Conservation (phyloP, 2,329 filamentous ascomycete species). For the Polytolypa hystricis region DNA sequence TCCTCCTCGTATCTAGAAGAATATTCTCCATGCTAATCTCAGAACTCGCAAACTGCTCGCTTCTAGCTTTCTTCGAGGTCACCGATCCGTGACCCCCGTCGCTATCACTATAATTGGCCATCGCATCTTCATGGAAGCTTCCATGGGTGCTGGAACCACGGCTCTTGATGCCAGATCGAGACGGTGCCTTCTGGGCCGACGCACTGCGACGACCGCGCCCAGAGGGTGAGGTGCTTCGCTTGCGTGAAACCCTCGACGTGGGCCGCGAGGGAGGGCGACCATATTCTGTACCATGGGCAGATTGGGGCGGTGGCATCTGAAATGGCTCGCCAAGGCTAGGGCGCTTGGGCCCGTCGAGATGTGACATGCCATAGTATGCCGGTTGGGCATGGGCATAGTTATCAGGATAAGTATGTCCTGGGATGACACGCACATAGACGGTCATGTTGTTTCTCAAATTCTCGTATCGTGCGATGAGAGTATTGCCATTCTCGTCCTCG, state of each 20-base stretch:
- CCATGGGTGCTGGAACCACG: conserved; percentile 50
- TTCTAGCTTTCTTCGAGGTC: conserved; percentile 61
- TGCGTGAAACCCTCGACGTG: conserved; percentile 57
- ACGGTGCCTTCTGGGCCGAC: conserved; percentile 63
- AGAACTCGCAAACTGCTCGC: conserved; percentile 79
- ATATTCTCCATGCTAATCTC: conserved; percentile 98
- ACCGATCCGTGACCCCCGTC: conserved; percentile 69
- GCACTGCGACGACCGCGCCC: conserved; percentile 63
- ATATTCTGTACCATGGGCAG: conserved; percentile 42
- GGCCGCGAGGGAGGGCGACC: conserved; percentile 56
- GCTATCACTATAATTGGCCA: conserved; percentile 74
- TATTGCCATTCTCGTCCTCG: conserved; percentile 79
- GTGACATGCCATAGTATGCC: conserved; percentile 35
- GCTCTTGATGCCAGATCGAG: conserved; percentile 57
- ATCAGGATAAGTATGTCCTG: conserved; percentile 42
- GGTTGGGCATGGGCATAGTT: conserved; percentile 34
- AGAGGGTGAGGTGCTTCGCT: conserved; percentile 68
- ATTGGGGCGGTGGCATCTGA: conserved; percentile 50
- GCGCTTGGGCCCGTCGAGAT: conserved; percentile 43
- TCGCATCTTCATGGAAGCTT: conserved; percentile 55
- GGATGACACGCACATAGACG: conserved; percentile 79
- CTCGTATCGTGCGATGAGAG: conserved; percentile 88
- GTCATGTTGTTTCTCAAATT: conserved; percentile 90
- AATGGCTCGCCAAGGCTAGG: conserved; percentile 53
- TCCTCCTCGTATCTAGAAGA: conserved; percentile 88